Base-by-base conservation (phyloP, 2,329 filamentous ascomycete species). In the Colletotrichum lini region DNA sequence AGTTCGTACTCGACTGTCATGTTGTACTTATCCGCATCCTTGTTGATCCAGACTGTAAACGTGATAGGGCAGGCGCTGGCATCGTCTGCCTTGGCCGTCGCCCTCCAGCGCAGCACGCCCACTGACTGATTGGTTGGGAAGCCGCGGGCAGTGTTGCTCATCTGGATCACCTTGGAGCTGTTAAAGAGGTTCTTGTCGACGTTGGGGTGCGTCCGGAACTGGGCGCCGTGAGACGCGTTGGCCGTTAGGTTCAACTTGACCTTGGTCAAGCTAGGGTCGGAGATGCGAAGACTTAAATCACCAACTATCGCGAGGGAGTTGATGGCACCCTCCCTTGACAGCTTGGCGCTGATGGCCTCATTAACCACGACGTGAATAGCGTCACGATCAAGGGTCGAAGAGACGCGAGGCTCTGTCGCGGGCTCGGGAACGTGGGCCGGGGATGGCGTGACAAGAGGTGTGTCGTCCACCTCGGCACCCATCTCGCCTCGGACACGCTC, bases 11-110 rank as follows among this genome's bases (percentile, higher is more conserved):
- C 96, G 44, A 98, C 90, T 2, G 96, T 99, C 79, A 99, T 90
- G 74, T 93, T 97, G 82, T 92, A 97, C 77, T 92, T 95, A 79
- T 91, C 90, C 57, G 92, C 90, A 58, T 94, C 93, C 82, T 95
- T 95, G 83, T 98, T 98, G 72, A 97, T 94, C 96, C 96, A 99
- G 47, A 98, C 96, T 2, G 95, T 98, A 82, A 99, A 98, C 47
- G 93, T 96, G 78, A 99, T 96, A 9, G 96, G 96, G 47, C 97
- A 91, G 65, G 95, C 90, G 73, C 91, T 91, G 45, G 92, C 83
- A 76, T 97, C 94, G 75, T 97, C 95, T 2, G 89, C 87, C 82
- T 94, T 95, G 59, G 94, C 93, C 18, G 92, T 91, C 26, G 94
- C 93, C 78, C 95, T 93, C 96, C 96, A 99, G 80, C 96, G 91